These are phyloP conservation scores for Populus ilicifolia DNA, from an alignment of 345 rosid species.

Conservation along the genomic window DNA sequence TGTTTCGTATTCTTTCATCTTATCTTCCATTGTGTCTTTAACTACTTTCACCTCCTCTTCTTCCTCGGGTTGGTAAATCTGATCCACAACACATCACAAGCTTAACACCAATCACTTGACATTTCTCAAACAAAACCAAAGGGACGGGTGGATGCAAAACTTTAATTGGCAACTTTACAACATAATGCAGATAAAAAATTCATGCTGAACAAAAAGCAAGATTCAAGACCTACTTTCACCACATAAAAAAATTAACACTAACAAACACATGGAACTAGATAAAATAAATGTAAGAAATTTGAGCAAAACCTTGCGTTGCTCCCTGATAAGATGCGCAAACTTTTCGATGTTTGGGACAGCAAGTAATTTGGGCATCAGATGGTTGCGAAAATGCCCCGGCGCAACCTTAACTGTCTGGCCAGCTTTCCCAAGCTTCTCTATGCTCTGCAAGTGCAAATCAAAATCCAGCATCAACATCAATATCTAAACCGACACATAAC, in stretches of 20 bases:
- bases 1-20: constrained; percentile 57
- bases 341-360: constrained; percentile 93
- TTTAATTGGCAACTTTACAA: not conserved
- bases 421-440: constrained; percentile 93
- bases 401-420: constrained; percentile 93
- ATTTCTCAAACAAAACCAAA: not conserved
- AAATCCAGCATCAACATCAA: not conserved
- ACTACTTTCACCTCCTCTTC: constrained; percentile 71
- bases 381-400: constrained; percentile 88
- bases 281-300: too few species aligned
- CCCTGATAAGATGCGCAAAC: constrained; percentile 76
- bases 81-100: not conserved
- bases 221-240: not conserved
- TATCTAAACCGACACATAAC: not conserved
- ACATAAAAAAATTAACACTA: too few species aligned
- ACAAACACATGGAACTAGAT: too few species aligned
- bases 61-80: constrained; percentile 73
- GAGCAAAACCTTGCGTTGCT: constrained; percentile 72
- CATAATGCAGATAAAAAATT: not conserved
- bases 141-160: not conserved
- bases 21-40: constrained; percentile 41
- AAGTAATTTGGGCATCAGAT: constrained; percentile 88
- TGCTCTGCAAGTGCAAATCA: constrained; percentile 35
- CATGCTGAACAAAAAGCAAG: not conserved
- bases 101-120: not conserved